Evolutionary conservation across 2,329 filamentous ascomycete species (phyloP).

Genomic region (Microdochium bolleyi): DNA sequence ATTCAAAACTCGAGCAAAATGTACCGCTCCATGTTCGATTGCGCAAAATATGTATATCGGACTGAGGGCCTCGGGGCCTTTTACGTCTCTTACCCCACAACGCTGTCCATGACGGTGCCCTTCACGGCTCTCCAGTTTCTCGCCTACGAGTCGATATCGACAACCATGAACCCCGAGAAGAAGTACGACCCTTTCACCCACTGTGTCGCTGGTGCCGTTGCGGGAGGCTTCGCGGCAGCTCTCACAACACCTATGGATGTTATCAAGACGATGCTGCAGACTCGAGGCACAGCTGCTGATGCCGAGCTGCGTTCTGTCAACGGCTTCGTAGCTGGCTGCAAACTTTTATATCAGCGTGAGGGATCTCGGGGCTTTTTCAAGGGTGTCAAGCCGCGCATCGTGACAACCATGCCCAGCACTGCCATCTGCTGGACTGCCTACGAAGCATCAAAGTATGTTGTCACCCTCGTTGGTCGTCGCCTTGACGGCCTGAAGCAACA

Average conservation of each 20-base stretch:
- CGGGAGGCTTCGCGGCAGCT: slow-evolving; percentile 87
- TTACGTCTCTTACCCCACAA: slow-evolving; percentile 97
- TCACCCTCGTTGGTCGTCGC: not conserved
- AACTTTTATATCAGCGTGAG: slow-evolving; percentile 75
- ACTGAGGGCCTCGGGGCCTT: slow-evolving; percentile 86
- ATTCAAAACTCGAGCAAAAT: slow-evolving; percentile 83
- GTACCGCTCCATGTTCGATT: slow-evolving; percentile 81
- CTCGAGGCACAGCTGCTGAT: slow-evolving; percentile 75
- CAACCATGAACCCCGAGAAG: slow-evolving; percentile 79
- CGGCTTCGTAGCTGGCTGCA: slow-evolving; percentile 70
- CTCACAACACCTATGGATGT: slow-evolving; percentile 96
- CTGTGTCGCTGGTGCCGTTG: slow-evolving; percentile 84
- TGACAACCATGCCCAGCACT: slow-evolving; percentile 97
- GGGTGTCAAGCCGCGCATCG: slow-evolving; percentile 80
- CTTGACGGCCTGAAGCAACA: not conserved
- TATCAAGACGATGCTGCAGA: slow-evolving; percentile 96
- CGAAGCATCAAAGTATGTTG: slow-evolving; percentile 57
- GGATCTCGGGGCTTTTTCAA: slow-evolving; percentile 87
- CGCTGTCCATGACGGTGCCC: slow-evolving; percentile 95
- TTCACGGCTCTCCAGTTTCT: slow-evolving; percentile 97
- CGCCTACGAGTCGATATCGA: slow-evolving; percentile 94
- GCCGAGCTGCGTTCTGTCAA: slow-evolving; percentile 78
- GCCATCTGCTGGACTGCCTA: slow-evolving; percentile 96
- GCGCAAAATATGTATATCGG: slow-evolving; percentile 79
- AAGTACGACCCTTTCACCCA: slow-evolving; percentile 90